Base-by-base conservation (phyloP, 371 early-diverging fungal species). In the Fennellomyces sp. region DNA sequence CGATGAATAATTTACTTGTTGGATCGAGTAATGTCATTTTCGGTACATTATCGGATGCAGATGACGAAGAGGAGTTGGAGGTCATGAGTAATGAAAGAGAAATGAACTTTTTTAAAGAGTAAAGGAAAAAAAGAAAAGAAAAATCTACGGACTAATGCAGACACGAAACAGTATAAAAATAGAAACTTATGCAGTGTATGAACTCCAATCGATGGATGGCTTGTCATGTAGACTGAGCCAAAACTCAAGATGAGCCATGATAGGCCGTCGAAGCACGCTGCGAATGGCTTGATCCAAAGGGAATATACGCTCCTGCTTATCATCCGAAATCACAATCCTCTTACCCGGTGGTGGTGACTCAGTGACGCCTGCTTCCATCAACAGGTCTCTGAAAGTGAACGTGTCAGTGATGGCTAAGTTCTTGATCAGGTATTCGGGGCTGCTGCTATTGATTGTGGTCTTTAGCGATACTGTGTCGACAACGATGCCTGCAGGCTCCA, bases 391-490 rank as follows among this genome's bases (percentile, higher is more conserved):
- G 67, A 81, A 81, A n/a, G 81, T 81, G 35, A 72, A 81, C 0
- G 66, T 64, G 36, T 81, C 78, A 10, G 81, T 75, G 48, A 81
- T 81, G 54, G 76, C 81, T 36, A 81, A 49, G 52, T 81, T 81
- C 27, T 72, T 72, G 29, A 81, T 63, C 50, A 69, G 72, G 58
- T 79, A 79, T 7, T 56, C 62, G 27, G 68, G 45, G 10, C 28
- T 33, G 15, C 42, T 35, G 47, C 58, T 48, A 27, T 41, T 39
- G 7, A 56, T 65, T 13, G 56, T 42, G 21, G 66, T 66, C 49
- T 71, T 68, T 33, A 81, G 65, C 13, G 81, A 77, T 5, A 81
- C 76, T 2, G 78, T 81, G 52, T 78, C 78, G 15, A 81, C 68
- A n/a, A 73, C 58, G 39, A 28, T 49, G 45, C 45, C n/a, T 28